A percentile compares a stretch with the other conserved stretches of the same genome.
Conservation (phyloP, 352 stramenopile species). For the Globisporangium iwayamae region DNA sequence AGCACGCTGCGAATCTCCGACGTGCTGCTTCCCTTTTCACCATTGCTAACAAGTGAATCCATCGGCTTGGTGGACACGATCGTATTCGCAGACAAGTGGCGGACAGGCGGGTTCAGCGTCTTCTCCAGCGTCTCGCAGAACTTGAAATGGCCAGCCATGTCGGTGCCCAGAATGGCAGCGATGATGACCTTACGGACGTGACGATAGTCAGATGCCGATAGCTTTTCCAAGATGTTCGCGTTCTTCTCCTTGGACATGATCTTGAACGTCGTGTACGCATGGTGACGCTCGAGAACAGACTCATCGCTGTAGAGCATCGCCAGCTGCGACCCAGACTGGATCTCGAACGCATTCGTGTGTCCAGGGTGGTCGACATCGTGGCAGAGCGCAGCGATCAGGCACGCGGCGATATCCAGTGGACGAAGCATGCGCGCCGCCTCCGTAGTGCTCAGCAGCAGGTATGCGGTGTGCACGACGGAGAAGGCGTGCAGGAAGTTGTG, state of each 20-base stretch:
- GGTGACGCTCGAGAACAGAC: constrained; percentile 87
- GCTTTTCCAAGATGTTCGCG: constrained; percentile 80
- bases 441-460: constrained; percentile 79
- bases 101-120: constrained; percentile 45
- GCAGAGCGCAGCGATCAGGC: constrained; percentile 82
- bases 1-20: constrained; percentile 41
- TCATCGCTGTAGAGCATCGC: constrained; percentile 88
- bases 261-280: constrained; percentile 85
- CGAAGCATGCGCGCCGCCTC: constrained; percentile 64
- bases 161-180: constrained; percentile 84
- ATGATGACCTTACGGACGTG: constrained; percentile 88
- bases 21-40: constrained; percentile 6
- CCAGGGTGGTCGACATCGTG: constrained; percentile 91
- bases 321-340: constrained; percentile 70
- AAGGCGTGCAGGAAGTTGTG: constrained; percentile 91
- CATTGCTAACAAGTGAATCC: constrained; percentile 2
- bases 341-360: constrained; percentile 88
- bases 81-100: constrained; percentile 42
- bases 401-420: constrained; percentile 81
- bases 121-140: constrained; percentile 80
- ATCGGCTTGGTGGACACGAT: constrained; percentile 25
- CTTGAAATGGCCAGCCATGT: constrained; percentile 90
- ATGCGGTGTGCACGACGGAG: constrained; percentile 83
- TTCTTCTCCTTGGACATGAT: constrained; percentile 83
- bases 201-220: constrained; percentile 65